Percentiles rank a stretch among this genome's conserved stretches.
phyloP scores from a whole-genome alignment of 2,329 filamentous ascomycete genomes.

The Trichoderma brevicompactum region DNA sequence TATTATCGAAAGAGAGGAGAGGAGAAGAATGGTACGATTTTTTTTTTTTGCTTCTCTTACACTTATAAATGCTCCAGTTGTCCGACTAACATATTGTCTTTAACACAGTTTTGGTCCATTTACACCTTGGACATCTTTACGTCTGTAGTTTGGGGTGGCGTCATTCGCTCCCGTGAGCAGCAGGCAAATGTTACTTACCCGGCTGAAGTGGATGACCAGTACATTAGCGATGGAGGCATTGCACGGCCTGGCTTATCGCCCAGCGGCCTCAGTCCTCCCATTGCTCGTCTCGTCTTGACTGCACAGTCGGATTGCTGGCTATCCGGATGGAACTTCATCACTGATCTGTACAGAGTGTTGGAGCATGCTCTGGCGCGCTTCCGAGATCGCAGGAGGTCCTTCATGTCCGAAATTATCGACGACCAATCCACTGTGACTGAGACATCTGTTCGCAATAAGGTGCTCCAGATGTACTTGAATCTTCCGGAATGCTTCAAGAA shows the following conservation, averaged over 20 bases:
- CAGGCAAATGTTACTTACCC: constrained; percentile 37
- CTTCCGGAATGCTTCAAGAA: constrained; percentile 40
- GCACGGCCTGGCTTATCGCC: constrained; percentile 19
- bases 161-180: constrained; percentile 34
- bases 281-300: constrained; percentile 21
- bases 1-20: constrained; percentile 53
- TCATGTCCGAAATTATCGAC: constrained; percentile 34
- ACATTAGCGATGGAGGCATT: constrained; percentile 40
- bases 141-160: constrained; percentile 53
- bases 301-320: constrained; percentile 49
- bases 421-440: constrained; percentile 31
- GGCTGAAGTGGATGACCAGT: constrained; percentile 47
- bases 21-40: constrained; percentile 47
- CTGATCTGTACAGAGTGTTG: constrained; percentile 59
- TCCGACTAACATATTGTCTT: background rate
- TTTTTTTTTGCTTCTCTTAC: background rate
- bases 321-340: constrained; percentile 61
- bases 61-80: background rate
- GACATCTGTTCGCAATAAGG: constrained; percentile 32
- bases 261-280: constrained; percentile 17
- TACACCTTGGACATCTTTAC: constrained; percentile 61
- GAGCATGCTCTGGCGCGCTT: constrained; percentile 51
- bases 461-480: constrained; percentile 36
- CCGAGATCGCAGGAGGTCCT: constrained; percentile 31
- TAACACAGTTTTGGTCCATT: constrained; percentile 56